Base-by-base conservation (phyloP, 306 rosid species). In the Acacia crassicarpa region DNA sequence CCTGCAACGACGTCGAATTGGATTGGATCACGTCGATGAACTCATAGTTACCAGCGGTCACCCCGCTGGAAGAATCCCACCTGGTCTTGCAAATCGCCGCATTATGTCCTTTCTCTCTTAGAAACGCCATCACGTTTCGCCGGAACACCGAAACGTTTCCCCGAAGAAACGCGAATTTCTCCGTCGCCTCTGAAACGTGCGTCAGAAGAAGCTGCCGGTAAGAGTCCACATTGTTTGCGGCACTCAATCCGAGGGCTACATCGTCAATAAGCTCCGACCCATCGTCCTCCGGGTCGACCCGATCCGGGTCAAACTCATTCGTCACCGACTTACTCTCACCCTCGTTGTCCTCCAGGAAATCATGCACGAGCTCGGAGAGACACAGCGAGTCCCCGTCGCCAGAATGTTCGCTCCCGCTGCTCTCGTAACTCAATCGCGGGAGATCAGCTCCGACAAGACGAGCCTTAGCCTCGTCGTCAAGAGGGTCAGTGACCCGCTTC, bases 391-490 rank as follows among this genome's bases (percentile, higher is more conserved):
- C 78, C 8, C 75, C 80, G 62, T 85, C 69, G 51, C 83, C 85
- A 67, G 97, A 94, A 82, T 95, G 93, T 6, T 95, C 93, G 80
- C 98, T 95, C 0, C 93, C 98, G 82, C 97, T 93, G 89, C 97
- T 91, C 9, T 19, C 77, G 38, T 78, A 86, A 23, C 91, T 86
- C 3, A 84, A 78, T 2, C 44, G 85, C 58, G 78, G 81, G 81
- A 67, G 27, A 53, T 85, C 78, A 14, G 77, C 77, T 46, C 91
- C 92, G 20, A 88, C 83, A 35, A 94, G 90, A 1, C 90, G 92
- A 5, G 92, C 97, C 79, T 70, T 91, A 22, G 86, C 93, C 80
- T 85, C 84, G 8, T 90, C 98, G 68, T 88, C 83, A 16, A 94
- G 89, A 4, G 91, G 97, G 78, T 89, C 91, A 2, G 91, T 92